Conservation (phyloP, 345 rosid genomes). For the Trapa incisa region DNA sequence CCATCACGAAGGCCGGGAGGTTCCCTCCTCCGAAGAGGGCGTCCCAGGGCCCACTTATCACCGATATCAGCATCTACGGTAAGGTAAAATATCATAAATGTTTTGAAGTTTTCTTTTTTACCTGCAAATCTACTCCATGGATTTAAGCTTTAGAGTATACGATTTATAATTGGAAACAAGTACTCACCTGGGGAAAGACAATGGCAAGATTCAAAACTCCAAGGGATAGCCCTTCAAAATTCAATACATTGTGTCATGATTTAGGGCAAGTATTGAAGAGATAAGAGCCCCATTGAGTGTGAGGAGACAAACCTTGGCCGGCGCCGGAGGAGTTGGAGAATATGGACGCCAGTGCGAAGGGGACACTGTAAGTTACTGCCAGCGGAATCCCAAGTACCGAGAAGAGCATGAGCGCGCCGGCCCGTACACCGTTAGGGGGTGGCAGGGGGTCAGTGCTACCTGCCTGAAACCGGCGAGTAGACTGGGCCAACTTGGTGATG, state of each 20-base stretch:
- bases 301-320: constrained; percentile 10
- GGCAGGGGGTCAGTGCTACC: background rate
- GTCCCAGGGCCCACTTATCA: constrained; percentile 9
- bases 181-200: constrained; percentile 23
- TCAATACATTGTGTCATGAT: no score
- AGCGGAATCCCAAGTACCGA: constrained; percentile 11
- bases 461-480: constrained; percentile 18
- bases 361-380: constrained; percentile 16
- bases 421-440: background rate
- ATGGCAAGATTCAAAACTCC: constrained; percentile 29
- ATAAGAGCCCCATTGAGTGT: no score
- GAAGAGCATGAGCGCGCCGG: constrained; percentile 5
- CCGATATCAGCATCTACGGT: constrained; percentile 9
- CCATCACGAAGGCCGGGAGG: constrained; percentile 24
- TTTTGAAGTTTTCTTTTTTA: no score
- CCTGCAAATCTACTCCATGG: no score
- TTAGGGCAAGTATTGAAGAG: no score
- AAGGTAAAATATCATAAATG: no score
- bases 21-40: constrained; percentile 12
- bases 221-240: constrained; percentile 19
- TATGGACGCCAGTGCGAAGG: constrained; percentile 16
- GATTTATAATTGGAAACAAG: background rate
- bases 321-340: constrained; percentile 7
- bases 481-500: constrained; percentile 50
- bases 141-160: background rate